Evolutionary conservation across 2,329 filamentous ascomycete species (phyloP).

Genomic region (Diaporthe vexans): DNA sequence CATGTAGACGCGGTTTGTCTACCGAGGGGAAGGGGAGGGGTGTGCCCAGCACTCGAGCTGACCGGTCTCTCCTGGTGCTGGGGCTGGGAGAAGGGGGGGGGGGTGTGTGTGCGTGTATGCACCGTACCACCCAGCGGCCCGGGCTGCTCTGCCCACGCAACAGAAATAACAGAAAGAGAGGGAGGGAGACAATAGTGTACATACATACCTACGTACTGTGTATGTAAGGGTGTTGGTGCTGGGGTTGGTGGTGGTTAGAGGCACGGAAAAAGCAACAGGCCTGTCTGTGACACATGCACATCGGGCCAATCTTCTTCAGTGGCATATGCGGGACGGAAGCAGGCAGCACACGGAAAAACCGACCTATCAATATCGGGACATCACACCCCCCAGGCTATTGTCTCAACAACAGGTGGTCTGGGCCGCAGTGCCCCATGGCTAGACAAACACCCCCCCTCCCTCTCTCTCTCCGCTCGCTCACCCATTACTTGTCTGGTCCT

Average conservation of each 20-base stretch:
- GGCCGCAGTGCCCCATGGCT: neutral
- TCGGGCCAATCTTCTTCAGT: slow-evolving; percentile 33
- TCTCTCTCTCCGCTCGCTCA: neutral
- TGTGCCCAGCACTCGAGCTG: neutral
- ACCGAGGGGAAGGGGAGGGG: too few species aligned
- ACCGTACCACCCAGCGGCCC: neutral
- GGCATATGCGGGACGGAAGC: slow-evolving; percentile 29
- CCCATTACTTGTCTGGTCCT: neutral
- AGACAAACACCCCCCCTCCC: neutral
- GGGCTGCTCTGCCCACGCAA: slow-evolving; percentile 3
- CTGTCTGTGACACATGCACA: slow-evolving; percentile 24
- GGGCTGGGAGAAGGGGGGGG: neutral
- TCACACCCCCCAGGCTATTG: slow-evolving; percentile 2
- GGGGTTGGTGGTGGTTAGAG: neutral
- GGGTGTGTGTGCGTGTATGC: too few species aligned
- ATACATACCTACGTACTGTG: neutral
- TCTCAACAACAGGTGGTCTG: slow-evolving; percentile 28
- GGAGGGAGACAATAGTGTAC: slow-evolving; percentile 17
- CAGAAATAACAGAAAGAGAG: slow-evolving; percentile 18
- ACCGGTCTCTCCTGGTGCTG: neutral
- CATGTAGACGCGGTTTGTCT: neutral
- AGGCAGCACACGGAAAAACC: slow-evolving; percentile 29
- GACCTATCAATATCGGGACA: slow-evolving; percentile 28
- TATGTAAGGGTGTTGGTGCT: slow-evolving; percentile 13
- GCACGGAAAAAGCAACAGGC: slow-evolving; percentile 22